Evolutionary conservation across 2,329 filamentous ascomycete genomes (phyloP).

Genomic region (Scopulariopsis brevicaulis): DNA sequence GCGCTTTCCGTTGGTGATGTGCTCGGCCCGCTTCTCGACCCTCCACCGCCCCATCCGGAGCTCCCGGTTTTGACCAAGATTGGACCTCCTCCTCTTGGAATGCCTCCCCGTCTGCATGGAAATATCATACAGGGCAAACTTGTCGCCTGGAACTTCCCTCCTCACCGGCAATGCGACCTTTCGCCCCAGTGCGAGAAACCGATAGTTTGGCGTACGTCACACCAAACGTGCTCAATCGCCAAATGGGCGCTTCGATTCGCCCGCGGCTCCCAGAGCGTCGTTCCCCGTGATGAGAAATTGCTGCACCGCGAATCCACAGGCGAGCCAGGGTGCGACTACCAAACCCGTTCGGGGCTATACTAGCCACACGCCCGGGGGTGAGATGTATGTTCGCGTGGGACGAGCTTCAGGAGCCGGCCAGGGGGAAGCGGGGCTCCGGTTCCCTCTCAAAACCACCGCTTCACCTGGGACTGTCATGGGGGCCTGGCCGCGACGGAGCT

Average conservation of each 20-base stretch:
- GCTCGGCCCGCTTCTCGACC: background rate
- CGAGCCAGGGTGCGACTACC: background rate
- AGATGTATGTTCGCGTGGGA: background rate
- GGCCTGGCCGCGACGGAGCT: background rate
- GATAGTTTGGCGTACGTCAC: background rate
- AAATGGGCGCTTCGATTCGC: conserved; percentile 3
- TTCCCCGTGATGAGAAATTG: conserved; percentile 5
- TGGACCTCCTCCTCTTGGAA: background rate
- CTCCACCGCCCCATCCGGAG: background rate
- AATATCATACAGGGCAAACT: too few relatives aligned
- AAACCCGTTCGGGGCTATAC: background rate
- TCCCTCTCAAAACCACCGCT: background rate
- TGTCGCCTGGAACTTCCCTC: too few relatives aligned
- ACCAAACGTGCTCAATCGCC: background rate
- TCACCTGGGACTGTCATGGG: background rate
- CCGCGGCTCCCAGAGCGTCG: background rate
- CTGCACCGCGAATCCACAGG: background rate
- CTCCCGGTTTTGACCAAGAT: background rate
- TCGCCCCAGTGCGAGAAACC: background rate
- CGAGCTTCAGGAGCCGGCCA: background rate
- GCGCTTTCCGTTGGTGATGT: background rate
- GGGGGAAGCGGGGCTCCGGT: background rate
- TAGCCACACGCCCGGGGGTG: background rate
- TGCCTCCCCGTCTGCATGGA: too few relatives aligned
- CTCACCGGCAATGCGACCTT: background rate